Conservation (phyloP, 208 protist genomes). For the Acanthamoeba sp. region DNA sequence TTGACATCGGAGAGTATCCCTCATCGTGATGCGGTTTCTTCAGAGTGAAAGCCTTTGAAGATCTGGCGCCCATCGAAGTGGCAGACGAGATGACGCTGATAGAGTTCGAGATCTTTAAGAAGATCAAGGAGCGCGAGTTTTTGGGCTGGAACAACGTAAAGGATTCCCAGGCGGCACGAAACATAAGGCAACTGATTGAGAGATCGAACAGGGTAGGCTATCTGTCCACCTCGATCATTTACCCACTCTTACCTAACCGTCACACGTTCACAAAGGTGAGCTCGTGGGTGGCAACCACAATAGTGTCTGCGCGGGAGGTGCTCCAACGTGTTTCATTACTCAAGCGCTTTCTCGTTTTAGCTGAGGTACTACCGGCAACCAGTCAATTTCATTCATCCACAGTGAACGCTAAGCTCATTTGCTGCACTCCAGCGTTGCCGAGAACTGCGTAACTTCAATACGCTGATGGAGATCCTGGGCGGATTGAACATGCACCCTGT, state of each 20-base stretch:
- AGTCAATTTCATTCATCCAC: too few species aligned
- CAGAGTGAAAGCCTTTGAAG: constrained; percentile 43
- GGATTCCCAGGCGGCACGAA: constrained; percentile 20
- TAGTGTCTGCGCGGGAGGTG: not conserved
- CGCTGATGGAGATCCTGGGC: constrained; percentile 59
- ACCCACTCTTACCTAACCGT: not conserved
- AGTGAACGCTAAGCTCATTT: too few species aligned
- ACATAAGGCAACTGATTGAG: constrained; percentile 37
- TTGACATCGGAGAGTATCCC: too few species aligned
- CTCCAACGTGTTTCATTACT: constrained; percentile 29
- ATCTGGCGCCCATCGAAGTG: constrained; percentile 46
- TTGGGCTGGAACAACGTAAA: constrained; percentile 20
- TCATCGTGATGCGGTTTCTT: not conserved
- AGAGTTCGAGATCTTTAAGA: constrained; percentile 45
- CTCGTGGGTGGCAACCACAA: constrained; percentile 53
- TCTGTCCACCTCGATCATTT: not conserved
- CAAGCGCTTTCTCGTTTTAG: constrained; percentile 46
- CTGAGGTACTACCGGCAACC: not conserved
- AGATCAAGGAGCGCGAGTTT: constrained; percentile 61
- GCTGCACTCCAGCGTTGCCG: constrained; percentile 44
- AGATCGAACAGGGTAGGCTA: constrained; percentile 31
- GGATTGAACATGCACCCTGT: constrained; percentile 68
- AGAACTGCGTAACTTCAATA: constrained; percentile 65
- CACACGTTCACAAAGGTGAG: not conserved
- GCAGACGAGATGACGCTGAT: constrained; percentile 67